Evolutionary conservation across 2,329 filamentous ascomycete genomes (phyloP).

Genomic region (Bipolaris victoriae): DNA sequence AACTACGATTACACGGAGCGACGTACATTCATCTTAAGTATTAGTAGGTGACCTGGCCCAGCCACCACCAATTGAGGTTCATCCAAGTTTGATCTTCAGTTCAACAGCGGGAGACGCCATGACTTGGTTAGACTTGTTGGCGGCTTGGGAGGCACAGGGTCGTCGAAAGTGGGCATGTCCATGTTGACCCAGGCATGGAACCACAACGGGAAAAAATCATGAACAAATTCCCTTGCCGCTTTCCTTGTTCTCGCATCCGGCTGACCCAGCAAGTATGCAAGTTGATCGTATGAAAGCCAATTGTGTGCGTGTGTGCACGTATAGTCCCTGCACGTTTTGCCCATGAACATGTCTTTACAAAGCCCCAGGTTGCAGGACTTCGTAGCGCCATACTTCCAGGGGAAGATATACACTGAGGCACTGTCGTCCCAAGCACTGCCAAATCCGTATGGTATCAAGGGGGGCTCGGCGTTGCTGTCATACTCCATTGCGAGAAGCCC

Average conservation of each 20-base stretch:
- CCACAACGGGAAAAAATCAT: neutral
- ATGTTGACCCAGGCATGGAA: neutral
- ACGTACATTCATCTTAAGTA: too few relatives aligned
- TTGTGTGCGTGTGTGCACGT: neutral
- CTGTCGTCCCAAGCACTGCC: neutral
- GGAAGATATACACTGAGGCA: neutral
- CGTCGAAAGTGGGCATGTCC: neutral
- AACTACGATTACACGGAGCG: too few relatives aligned
- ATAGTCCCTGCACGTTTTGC: neutral
- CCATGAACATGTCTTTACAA: neutral
- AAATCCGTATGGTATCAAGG: neutral
- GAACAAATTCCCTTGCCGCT: neutral
- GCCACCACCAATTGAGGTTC: too few relatives aligned
- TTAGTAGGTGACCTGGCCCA: too few relatives aligned
- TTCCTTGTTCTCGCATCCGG: neutral
- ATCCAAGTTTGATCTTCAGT: too few relatives aligned
- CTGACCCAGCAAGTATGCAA: neutral
- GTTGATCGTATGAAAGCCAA: neutral
- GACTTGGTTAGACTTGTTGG: neutral
- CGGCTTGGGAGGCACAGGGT: neutral
- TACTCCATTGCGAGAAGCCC: neutral
- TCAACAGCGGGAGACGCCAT: too few relatives aligned
- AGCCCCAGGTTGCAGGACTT: neutral
- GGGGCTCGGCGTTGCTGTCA: neutral
- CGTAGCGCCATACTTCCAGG: neutral